Evolutionary conservation across 352 stramenopile genomes (phyloP), one percentile per base, ranked within the genome.

Genomic region (Phytophthora boehmeriae): DNA sequence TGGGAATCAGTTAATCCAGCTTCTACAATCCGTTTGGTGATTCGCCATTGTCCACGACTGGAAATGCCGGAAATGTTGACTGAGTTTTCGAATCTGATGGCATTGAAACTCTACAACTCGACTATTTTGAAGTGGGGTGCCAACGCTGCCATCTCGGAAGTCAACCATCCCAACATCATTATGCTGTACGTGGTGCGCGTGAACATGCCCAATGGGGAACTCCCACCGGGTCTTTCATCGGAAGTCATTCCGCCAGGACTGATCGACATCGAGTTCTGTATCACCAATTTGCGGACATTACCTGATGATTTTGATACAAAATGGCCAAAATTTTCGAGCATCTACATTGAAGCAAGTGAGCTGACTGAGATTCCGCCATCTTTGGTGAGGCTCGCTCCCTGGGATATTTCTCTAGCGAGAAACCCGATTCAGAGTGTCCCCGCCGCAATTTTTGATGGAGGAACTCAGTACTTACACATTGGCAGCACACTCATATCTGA

Each of bases 161-260:
- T 14, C 0, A 17, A 63, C 8, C 68, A 86, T 27, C 67, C 64
- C n/a, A 47, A 52, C 5, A 36, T 88, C 1, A 55, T 74, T 0
- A 72, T 78, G 27, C 20, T 85, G 1, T 76, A 68, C n/a, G 32
- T 84, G 0, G 66, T 77, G 2, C 47, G 61, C 2, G 66, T 81
- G 2, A 56, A 74, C 9, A 56, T 86, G 53, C 43, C 51, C 4
- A 28, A 58, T 39, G 61, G 66, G 1, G 34, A 50, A 6, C 64
- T 89, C 16, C 76, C 79, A 1, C 19, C 19, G 1, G 78, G 66
- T 4, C 47, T 86, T 9, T 36, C 59, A 14, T 47, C 54, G 0
- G 42, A 20, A 0, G 38, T 66, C 36, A 80, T 86, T 42, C 74
- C 78, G 1, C 52, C 17, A 0, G 27, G 41, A 0, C 55, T 86